Evolutionary conservation across 306 rosid genomes (phyloP).

Genomic region (Dryas alaskensis): DNA sequence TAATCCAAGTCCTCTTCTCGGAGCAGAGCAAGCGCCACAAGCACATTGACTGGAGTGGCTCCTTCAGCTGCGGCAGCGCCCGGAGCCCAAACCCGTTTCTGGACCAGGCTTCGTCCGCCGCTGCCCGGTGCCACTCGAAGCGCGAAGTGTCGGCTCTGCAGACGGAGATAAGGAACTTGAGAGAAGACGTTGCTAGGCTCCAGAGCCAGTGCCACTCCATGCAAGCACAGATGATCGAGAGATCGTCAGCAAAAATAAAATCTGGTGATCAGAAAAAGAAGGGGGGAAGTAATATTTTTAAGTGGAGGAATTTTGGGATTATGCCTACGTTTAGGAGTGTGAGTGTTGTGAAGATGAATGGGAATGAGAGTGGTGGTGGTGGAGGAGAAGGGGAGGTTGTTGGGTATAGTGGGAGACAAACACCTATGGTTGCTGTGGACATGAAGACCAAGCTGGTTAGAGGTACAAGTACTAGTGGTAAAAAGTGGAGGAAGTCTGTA

Average conservation of each 20-base stretch:
- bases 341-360: constrained; percentile 23
- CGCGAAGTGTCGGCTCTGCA: constrained; percentile 64
- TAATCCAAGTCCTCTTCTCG: constrained; percentile 79
- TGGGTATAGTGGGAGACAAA: constrained; percentile 45
- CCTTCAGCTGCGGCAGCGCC: constrained; percentile 41
- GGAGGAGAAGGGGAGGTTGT: constrained; percentile 35
- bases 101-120: constrained; percentile 33
- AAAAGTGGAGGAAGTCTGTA: constrained; percentile 73
- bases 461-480: constrained; percentile 36
- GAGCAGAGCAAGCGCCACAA: constrained; percentile 61
- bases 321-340: constrained; percentile 30
- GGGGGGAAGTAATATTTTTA: constrained; percentile 32
- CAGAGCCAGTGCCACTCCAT: constrained; percentile 61
- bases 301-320: constrained; percentile 64
- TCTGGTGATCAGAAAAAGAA: no score
- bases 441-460: constrained; percentile 51
- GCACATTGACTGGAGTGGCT: constrained; percentile 68
- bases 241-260: no score
- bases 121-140: constrained; percentile 53
- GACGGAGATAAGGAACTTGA: constrained; percentile 65
- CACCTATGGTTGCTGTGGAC: constrained; percentile 42
- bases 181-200: constrained; percentile 68
- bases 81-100: constrained; percentile 53
- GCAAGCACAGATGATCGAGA: constrained; percentile 42
- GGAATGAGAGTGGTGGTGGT: background rate